Conservation (phyloP, 768 basidiomycete species). For the Russula dissimulans region DNA sequence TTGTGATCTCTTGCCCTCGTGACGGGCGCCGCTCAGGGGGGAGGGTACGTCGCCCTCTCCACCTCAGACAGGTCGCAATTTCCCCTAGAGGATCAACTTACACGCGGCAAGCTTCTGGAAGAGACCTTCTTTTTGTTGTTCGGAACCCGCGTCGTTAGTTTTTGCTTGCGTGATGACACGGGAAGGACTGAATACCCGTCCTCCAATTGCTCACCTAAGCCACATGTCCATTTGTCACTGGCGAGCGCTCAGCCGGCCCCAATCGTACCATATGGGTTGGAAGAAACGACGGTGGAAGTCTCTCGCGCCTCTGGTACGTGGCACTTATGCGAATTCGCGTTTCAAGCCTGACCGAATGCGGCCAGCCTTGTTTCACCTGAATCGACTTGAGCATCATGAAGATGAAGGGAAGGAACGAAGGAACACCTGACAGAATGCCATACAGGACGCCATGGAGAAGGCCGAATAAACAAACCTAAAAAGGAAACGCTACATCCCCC, state of each 20-base stretch:
- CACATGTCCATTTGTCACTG: neutral
- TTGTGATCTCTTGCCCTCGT: neutral
- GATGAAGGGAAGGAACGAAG: neutral
- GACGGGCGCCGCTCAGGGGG: slow-evolving; percentile 1
- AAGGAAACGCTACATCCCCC: no score
- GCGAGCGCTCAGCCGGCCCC: neutral
- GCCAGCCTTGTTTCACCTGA: neutral
- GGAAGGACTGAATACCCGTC: neutral
- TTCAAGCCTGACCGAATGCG: neutral
- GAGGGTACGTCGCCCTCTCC: no score
- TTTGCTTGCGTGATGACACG: neutral
- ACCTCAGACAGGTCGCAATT: no score
- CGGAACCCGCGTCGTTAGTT: neutral
- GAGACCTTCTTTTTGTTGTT: neutral
- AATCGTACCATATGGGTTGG: neutral
- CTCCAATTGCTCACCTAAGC: neutral
- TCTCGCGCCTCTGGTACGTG: neutral
- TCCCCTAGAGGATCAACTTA: neutral
- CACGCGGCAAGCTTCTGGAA: neutral
- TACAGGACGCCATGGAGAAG: neutral
- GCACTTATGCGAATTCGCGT: neutral
- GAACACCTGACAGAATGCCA: neutral
- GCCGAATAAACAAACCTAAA: no score
- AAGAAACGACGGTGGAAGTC: neutral
- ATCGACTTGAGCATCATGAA: neutral